Percentiles rank a stretch among this genome's conserved stretches.
phyloP scores from a whole-genome alignment of 78 protist genomes.

The Dictyostelium purpureum region DNA sequence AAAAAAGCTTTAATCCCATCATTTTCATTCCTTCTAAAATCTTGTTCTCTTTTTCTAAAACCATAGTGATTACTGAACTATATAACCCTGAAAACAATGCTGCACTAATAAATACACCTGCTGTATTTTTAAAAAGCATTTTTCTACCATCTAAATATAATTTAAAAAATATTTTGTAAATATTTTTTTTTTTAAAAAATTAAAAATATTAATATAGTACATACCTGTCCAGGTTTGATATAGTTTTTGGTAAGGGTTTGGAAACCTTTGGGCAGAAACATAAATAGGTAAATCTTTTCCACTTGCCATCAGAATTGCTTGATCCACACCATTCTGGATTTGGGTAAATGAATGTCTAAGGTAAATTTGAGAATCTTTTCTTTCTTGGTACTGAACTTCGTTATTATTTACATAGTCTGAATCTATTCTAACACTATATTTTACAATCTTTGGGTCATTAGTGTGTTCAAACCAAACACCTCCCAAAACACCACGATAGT shows the following conservation, averaged over 20 bases:
- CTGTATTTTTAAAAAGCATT: neutral
- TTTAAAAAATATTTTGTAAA: too few relatives aligned
- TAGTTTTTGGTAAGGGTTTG: neutral
- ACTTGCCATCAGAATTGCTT: neutral
- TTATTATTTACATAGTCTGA: neutral
- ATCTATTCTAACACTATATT: slow-evolving; percentile 26
- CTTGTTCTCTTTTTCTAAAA: slow-evolving; percentile 46
- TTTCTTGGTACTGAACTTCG: neutral
- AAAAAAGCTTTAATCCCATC: slow-evolving; percentile 36
- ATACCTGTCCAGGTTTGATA: slow-evolving; percentile 49
- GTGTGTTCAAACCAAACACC: slow-evolving; percentile 30
- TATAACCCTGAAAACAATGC: neutral
- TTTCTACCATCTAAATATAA: neutral
- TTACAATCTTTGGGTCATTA: neutral
- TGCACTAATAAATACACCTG: neutral
- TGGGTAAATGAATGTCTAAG: neutral
- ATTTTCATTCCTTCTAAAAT: slow-evolving; percentile 63
- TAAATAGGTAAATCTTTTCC: neutral
- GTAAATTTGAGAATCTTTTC: neutral
- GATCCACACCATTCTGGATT: slow-evolving; percentile 15
- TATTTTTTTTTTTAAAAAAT: too few relatives aligned
- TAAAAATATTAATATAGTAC: too few relatives aligned
- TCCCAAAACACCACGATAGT: neutral
- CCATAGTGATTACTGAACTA: slow-evolving; percentile 11
- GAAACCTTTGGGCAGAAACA: slow-evolving; percentile 9